Evolutionary conservation across 805 yeast species (phyloP).

Genomic region (Candida ficus): DNA sequence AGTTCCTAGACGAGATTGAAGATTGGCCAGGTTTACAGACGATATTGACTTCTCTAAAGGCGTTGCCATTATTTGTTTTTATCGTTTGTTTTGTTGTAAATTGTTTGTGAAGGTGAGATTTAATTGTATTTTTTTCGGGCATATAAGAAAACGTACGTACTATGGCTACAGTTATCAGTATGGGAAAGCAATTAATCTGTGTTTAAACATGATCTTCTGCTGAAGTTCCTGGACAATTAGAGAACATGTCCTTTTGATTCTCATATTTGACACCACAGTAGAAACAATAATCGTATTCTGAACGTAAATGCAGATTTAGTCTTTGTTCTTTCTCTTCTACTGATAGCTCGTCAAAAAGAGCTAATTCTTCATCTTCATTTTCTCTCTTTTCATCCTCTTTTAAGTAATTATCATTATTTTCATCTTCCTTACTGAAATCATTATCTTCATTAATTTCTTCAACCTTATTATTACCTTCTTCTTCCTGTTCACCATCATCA

Average conservation of each 20-base stretch:
- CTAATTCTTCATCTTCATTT: constrained; percentile 28
- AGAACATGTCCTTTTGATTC: constrained; percentile 32
- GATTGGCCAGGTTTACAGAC: constrained; percentile 14
- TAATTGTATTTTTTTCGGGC: too few species aligned
- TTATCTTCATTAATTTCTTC: constrained; percentile 5
- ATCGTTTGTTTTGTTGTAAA: background rate
- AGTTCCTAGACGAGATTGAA: constrained; percentile 20
- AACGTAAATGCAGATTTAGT: constrained; percentile 36
- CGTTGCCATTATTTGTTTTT: background rate
- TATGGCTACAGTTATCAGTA: background rate
- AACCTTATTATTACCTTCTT: constrained; percentile 8
- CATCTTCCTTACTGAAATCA: constrained; percentile 5
- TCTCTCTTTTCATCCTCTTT: constrained; percentile 4
- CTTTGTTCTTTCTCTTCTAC: constrained; percentile 26
- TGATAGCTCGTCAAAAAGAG: constrained; percentile 24
- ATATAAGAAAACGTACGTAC: too few species aligned
- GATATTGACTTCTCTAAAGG: constrained; percentile 14
- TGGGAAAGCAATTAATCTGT: background rate
- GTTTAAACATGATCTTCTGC: constrained; percentile 37
- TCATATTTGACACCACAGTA: constrained; percentile 43
- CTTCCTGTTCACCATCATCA: constrained; percentile 5
- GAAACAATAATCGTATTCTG: constrained; percentile 39
- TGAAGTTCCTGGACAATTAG: constrained; percentile 44
- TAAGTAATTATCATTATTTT: background rate
- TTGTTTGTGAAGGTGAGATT: too few species aligned